Percentiles rank a stretch among this genome's conserved stretches.
Evolutionary conservation across 768 basidiomycete species (phyloP).

Genomic region (Russula olivacea): DNA sequence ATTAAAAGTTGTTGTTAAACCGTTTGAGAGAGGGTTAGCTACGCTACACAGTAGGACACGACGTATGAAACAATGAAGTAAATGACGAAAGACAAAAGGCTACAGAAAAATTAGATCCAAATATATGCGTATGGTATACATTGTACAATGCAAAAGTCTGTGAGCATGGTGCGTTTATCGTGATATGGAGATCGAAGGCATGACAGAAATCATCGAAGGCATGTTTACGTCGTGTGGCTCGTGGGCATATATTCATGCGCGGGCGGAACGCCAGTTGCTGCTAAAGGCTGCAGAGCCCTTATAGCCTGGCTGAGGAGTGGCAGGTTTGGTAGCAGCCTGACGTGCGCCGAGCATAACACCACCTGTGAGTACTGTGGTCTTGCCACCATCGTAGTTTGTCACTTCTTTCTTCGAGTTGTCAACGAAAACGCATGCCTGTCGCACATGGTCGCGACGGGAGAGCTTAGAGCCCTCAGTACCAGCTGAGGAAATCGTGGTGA

Average conservation of each 20-base stretch:
- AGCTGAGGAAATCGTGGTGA: slow-evolving; percentile 41
- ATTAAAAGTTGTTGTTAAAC: neutral
- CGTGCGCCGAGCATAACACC: slow-evolving; percentile 74
- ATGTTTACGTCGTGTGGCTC: slow-evolving; percentile 2
- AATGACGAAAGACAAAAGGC: slow-evolving; percentile 21
- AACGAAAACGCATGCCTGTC: slow-evolving; percentile 65
- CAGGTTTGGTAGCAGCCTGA: slow-evolving; percentile 23
- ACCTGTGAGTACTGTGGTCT: slow-evolving; percentile 82
- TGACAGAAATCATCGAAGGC: slow-evolving; percentile 14
- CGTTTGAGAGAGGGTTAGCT: slow-evolving; percentile 15
- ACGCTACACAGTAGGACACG: slow-evolving; percentile 24
- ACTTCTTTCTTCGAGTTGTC: slow-evolving; percentile 73
- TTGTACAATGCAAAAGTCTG: slow-evolving; percentile 21
- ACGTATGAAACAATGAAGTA: neutral
- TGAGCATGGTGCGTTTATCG: slow-evolving; percentile 19
- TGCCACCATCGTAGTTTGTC: slow-evolving; percentile 82
- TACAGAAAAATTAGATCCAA: slow-evolving; percentile 27
- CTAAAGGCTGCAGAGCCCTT: slow-evolving; percentile 29
- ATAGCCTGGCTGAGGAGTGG: neutral
- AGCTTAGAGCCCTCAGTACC: slow-evolving; percentile 38
- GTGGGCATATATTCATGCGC: slow-evolving; percentile 35
- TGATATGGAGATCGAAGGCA: slow-evolving; percentile 15
- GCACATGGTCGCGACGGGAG: slow-evolving; percentile 63
- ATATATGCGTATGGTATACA: slow-evolving; percentile 25
- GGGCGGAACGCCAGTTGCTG: slow-evolving; percentile 53